Base-by-base conservation (phyloP, 2,329 filamentous ascomycete genomes). In the Cordyceps sp. region DNA sequence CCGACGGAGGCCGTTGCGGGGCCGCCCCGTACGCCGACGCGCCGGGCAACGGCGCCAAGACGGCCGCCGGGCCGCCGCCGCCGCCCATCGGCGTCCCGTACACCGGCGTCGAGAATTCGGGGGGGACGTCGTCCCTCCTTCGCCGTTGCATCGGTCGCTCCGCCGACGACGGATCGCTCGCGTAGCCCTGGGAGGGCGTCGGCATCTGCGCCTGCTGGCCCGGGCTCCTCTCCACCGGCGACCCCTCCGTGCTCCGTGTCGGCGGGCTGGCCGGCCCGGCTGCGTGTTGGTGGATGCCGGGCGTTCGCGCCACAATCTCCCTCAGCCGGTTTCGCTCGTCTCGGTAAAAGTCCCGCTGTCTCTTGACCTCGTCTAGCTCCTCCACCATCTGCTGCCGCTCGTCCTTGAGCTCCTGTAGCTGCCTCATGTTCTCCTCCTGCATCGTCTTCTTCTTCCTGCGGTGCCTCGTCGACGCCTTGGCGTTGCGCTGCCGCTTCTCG, bases 401-500 rank as follows among this genome's bases (percentile, higher is more conserved):
- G 32, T 69, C 63, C 46, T 83, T 76, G 33, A 88, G 59, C 41
- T 74, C 70, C 31, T 78, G 64, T 39, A 88, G 74, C 31, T 69
- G 76, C 33, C 67, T 64, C 13, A 71, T 70, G 35, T 77, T 78
- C 49, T 84, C 78, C 43, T 70, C 71, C 49, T 88, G 81, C 50
- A 79, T 77, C 46, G 85, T 81, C 56, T 92, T 92, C 47, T 84
- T 75, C 37, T 85, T 69, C 46, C 76, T 73, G 34, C 84, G 70
- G 41, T 92, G 90, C 36, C 84, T 69, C 30, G 82, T 82, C 35
- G 83, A 92, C 6, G 84, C 84, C 30, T 80, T 80, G 26, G 84
- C 84, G 46, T 93, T 93, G 32, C 83, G 71, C 50, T 79, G 77
- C 34, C 84, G 67, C 56, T 90, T 93, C 52, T 92, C 82, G 45